Evolutionary conservation across 345 rosid species (phyloP).

Genomic region (Hibiscus mutabilis): DNA sequence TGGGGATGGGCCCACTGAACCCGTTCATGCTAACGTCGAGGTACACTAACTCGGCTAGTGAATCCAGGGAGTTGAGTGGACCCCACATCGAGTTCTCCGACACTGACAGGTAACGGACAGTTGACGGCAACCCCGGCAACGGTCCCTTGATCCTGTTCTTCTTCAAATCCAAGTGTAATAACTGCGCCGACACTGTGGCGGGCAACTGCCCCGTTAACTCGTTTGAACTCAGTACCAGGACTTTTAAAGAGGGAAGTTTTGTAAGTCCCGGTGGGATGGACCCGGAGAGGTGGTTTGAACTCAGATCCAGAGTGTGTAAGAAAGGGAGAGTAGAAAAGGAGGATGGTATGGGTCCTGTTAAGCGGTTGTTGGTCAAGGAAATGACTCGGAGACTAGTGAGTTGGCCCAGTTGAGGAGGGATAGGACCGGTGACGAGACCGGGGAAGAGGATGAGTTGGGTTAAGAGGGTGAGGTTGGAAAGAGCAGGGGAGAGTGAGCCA

Average conservation of each 20-base stretch:
- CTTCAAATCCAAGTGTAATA: slow-evolving; percentile 65
- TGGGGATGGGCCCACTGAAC: slow-evolving; percentile 66
- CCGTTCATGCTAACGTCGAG: slow-evolving; percentile 78
- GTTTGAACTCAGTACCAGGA: slow-evolving; percentile 52
- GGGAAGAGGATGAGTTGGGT: slow-evolving; percentile 74
- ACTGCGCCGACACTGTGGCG: slow-evolving; percentile 20
- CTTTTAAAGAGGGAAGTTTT: slow-evolving; percentile 32
- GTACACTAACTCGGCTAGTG: slow-evolving; percentile 44
- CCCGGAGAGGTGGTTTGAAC: slow-evolving; percentile 62
- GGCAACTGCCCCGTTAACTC: slow-evolving; percentile 38
- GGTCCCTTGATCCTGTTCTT: slow-evolving; percentile 48
- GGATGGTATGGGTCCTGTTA: slow-evolving; percentile 62
- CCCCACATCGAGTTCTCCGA: slow-evolving; percentile 59
- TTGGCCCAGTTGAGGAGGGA: slow-evolving; percentile 47
- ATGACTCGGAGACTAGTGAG: slow-evolving; percentile 57
- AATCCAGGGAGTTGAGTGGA: slow-evolving; percentile 40
- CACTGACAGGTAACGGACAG: slow-evolving; percentile 66
- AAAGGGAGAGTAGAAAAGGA: slow-evolving; percentile 38
- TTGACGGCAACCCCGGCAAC: slow-evolving; percentile 48
- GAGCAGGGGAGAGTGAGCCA: slow-evolving; percentile 60
- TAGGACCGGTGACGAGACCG: slow-evolving; percentile 73
- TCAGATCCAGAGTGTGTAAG: slow-evolving; percentile 77
- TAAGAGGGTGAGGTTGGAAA: slow-evolving; percentile 49
- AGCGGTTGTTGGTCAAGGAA: slow-evolving; percentile 64
- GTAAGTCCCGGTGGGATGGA: slow-evolving; percentile 43